Evolutionary conservation across 2,329 filamentous ascomycete genomes (phyloP).

Genomic region (Albophoma yamanashiensis): DNA sequence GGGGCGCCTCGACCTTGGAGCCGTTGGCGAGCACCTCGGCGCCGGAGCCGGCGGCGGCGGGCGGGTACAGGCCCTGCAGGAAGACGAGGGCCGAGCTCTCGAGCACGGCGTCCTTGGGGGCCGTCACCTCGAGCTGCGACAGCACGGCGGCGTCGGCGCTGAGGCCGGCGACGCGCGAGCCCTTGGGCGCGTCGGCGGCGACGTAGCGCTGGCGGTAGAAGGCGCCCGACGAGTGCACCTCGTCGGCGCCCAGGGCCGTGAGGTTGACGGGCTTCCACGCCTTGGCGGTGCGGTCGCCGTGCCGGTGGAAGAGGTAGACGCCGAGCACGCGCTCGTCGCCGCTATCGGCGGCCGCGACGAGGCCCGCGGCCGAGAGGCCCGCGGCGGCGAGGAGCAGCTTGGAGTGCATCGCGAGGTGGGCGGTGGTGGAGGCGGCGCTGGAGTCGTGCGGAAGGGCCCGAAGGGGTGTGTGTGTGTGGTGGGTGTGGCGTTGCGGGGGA

Average conservation of each 20-base stretch:
- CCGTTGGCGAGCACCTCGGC: constrained; percentile 62
- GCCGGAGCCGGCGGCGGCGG: constrained; percentile 46
- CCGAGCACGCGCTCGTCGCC: constrained; percentile 63
- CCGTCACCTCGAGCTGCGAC: constrained; percentile 59
- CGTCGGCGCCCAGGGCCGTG: constrained; percentile 67
- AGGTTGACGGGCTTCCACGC: constrained; percentile 58
- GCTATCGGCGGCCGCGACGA: constrained; percentile 22
- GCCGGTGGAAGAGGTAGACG: constrained; percentile 78
- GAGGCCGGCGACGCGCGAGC: constrained; percentile 52
- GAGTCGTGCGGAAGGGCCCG: not conserved
- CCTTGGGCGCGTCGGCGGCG: constrained; percentile 40
- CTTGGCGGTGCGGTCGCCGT: constrained; percentile 83
- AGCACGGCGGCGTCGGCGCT: constrained; percentile 54
- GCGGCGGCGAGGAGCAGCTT: constrained; percentile 23
- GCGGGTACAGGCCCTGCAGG: constrained; percentile 79
- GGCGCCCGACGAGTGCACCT: constrained; percentile 61
- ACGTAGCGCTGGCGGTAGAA: constrained; percentile 76
- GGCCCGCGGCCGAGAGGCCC: constrained; percentile 15
- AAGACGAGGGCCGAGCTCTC: constrained; percentile 73
- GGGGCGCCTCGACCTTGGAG: constrained; percentile 51
- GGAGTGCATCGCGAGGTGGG: constrained; percentile 22
- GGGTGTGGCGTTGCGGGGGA: not conserved
- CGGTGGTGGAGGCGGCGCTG: not conserved
- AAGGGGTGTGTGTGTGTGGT: not conserved
- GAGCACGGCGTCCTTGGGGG: constrained; percentile 67